Evolutionary conservation across 2,329 filamentous ascomycete species (phyloP).

Genomic region (Drechslera avenae): DNA sequence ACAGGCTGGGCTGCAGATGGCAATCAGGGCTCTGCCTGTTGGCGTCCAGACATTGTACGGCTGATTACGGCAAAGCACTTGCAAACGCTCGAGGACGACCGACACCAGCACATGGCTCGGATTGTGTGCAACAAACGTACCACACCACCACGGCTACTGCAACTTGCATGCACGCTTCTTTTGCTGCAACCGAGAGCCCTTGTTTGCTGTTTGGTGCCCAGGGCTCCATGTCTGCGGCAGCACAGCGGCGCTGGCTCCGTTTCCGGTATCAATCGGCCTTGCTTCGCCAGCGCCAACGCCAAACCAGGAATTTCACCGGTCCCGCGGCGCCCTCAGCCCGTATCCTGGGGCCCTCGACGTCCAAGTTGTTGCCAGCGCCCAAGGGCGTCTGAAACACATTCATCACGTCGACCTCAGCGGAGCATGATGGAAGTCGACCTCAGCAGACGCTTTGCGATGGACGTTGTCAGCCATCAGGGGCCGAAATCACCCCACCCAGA

Average conservation of each 20-base stretch:
- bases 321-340: conserved; percentile 10
- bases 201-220: conserved; percentile 13
- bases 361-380: background rate
- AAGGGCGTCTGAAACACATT: background rate
- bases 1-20: conserved; percentile 6
- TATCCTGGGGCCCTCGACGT: conserved; percentile 5
- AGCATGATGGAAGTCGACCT: background rate
- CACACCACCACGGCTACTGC: conserved; percentile 6
- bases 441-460: background rate
- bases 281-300: conserved; percentile 14
- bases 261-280: conserved; percentile 11
- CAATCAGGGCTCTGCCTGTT: conserved; percentile 2
- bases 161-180: conserved; percentile 17
- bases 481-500: background rate
- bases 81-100: background rate
- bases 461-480: background rate
- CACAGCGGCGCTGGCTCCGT: conserved; percentile 11
- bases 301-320: conserved; percentile 13
- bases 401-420: conserved; percentile 1
- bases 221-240: conserved; percentile 20
- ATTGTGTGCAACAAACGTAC: conserved; percentile 11
- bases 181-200: conserved; percentile 15
- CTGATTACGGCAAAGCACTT: conserved; percentile 13
- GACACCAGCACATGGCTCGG: conserved; percentile 8
- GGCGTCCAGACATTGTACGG: conserved; percentile 1